These are phyloP conservation scores for Auriscalpium microsporum DNA, from an alignment of 768 basidiomycete species.

Conservation along the genomic window DNA sequence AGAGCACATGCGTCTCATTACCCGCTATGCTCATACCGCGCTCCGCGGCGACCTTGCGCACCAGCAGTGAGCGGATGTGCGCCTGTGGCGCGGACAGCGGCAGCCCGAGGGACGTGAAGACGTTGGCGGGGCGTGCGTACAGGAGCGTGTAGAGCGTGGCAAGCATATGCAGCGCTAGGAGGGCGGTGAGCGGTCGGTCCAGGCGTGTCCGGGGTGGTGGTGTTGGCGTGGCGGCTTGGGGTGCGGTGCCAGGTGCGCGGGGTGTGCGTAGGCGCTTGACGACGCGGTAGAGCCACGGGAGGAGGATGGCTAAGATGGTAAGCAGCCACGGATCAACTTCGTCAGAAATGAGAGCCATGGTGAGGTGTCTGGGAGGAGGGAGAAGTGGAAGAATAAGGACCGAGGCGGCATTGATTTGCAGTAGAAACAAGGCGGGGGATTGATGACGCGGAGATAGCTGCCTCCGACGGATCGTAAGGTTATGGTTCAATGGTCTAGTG, in stretches of 20 bases:
- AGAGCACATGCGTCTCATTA: not conserved
- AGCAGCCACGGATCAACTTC: conserved; percentile 4
- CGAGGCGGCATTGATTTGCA: not conserved
- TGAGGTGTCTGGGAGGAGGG: not conserved
- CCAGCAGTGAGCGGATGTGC: conserved; percentile 3
- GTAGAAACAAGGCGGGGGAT: no score
- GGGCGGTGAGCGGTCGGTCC: not conserved
- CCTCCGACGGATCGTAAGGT: no score
- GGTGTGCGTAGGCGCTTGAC: not conserved
- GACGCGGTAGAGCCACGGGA: not conserved
- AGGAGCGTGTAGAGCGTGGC: conserved; percentile 4
- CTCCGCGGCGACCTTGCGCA: not conserved
- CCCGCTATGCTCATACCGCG: no score
- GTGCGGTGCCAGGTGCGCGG: not conserved
- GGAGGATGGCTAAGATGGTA: conserved; percentile 1
- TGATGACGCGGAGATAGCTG: no score
- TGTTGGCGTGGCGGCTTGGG: not conserved
- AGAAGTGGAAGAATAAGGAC: not conserved
- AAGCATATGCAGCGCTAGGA: conserved; percentile 11
- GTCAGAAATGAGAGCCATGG: not conserved
- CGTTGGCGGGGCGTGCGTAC: conserved; percentile 9
- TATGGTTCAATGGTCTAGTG: conserved; percentile 20
- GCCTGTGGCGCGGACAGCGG: conserved; percentile 6
- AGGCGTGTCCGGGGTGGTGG: not conserved
- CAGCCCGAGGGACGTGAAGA: conserved; percentile 11